A percentile compares a stretch with the other conserved stretches of the same genome.
Evolutionary conservation across 129 eudicot genomes (phyloP).

Genomic region (Heracleum sosnowskyi): DNA sequence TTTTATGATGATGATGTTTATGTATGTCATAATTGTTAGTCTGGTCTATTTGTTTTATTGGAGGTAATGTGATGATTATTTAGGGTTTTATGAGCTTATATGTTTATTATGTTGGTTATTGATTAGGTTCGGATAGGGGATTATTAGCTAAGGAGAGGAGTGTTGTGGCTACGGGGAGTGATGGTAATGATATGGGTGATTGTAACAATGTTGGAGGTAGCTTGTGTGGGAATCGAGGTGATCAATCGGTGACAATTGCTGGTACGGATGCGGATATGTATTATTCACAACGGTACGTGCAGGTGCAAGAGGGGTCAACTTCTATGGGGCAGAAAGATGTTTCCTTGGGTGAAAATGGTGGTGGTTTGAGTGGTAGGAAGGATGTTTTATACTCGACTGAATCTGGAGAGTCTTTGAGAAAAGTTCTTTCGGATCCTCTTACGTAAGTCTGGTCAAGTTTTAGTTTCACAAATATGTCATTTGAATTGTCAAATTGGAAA

Average conservation of each 20-base stretch:
- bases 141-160: constrained; percentile 38
- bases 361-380: constrained; percentile 72
- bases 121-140: constrained; percentile 34
- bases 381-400: constrained; percentile 44
- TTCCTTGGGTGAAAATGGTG: constrained; percentile 44
- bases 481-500: not conserved
- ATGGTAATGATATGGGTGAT: not conserved
- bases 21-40: not conserved
- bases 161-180: constrained; percentile 23
- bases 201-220: constrained; percentile 26
- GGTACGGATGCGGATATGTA: constrained; percentile 49
- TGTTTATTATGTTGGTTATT: not conserved
- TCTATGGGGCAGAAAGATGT: constrained; percentile 41
- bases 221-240: constrained; percentile 26
- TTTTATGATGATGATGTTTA: too few relatives aligned
- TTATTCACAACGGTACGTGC: constrained; percentile 38
- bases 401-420: constrained; percentile 66
- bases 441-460: constrained; percentile 46
- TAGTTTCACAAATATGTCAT: not conserved
- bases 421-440: constrained; percentile 70
- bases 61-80: not conserved
- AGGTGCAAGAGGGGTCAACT: constrained; percentile 51
- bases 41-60: not conserved
- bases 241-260: constrained; percentile 37
- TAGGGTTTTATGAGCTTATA: not conserved